Base-by-base conservation (phyloP, 2,329 filamentous ascomycete genomes). In the Sporothrix pallida region DNA sequence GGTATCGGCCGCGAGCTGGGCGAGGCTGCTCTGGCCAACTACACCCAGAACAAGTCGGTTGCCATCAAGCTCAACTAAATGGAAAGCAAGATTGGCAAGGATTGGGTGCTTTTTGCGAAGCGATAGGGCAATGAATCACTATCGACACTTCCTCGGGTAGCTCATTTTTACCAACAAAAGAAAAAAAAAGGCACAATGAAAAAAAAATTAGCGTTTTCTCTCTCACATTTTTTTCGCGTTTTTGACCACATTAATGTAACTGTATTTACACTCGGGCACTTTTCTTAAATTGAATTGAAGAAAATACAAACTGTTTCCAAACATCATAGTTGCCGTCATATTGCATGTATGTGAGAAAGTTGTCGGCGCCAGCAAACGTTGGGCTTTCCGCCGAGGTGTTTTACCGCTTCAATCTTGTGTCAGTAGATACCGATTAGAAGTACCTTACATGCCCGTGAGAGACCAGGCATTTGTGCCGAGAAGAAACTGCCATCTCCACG, bases 1-100 rank as follows among this genome's bases (percentile, higher is more conserved):
- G 93, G 93, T 75, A 92, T 94, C 73, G 93, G 93, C 62, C 89
- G 92, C 73, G 93, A 97, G 81, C 84, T 92, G 3, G 91, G 91
- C 75, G 90, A 92, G 84, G 88, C 87, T 60, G 91, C 89, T 1
- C 81, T 93, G 73, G 83, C 85, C 58, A 90, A 91, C 83, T 93
- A 92, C 82, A 91, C 89, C 13, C 87, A 92, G 81, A 88, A 84
- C 80, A 93, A 93, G 86, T 87, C 87, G 4, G 90, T 92, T 3
- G 84, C 85, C 44, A 89, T 91, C 80, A 84, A 86, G 72, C 79
- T 87, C 73, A 17, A 15, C 10, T 52, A 72, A 65, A 63, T 17
- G 13, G 37, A 52, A 37, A 37, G 31, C 31, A 42, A 23, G 23
- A 54, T 56, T 52, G 48, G 48, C 48, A 52, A 42, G 26, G 48